Conservation (phyloP, 2,329 filamentous ascomycete species). For the Calonectria hongkongensis region DNA sequence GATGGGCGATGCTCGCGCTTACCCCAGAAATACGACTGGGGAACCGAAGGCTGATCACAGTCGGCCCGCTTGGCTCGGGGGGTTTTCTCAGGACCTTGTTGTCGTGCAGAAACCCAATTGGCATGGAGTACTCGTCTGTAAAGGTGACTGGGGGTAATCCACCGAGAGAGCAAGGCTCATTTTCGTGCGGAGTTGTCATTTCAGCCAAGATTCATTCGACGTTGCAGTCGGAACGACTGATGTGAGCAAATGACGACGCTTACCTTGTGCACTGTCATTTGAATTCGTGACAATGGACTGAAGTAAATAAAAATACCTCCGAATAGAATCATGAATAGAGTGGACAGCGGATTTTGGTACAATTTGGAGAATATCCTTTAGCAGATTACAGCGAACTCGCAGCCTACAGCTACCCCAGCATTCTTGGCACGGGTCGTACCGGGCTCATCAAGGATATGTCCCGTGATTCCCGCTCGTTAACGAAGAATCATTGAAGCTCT, state of each 20-base stretch:
- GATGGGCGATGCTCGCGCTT: not conserved
- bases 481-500: not conserved
- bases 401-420: not conserved
- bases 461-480: constrained; percentile 1
- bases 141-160: not conserved
- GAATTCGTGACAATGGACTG: not conserved
- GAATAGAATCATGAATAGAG: not conserved
- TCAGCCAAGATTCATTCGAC: not conserved
- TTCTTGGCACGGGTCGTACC: constrained; percentile 23
- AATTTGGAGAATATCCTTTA: not conserved
- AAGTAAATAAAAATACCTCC: not conserved
- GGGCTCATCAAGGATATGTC: constrained; percentile 3
- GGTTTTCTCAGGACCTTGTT: not conserved
- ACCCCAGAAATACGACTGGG: constrained; percentile 7
- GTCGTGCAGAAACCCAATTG: not conserved
- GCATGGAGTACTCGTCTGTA: not conserved
- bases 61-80: constrained; percentile 2
- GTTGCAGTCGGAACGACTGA: constrained; percentile 1
- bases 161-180: not conserved
- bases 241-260: not conserved
- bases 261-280: not conserved
- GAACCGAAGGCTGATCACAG: constrained; percentile 1
- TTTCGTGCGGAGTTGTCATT: not conserved
- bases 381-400: not conserved
- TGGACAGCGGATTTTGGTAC: not conserved